Percentiles rank a stretch among this genome's conserved stretches.
Evolutionary conservation across 2,329 filamentous ascomycete genomes (phyloP).

Genomic region (Biscogniauxia mediterranea): DNA sequence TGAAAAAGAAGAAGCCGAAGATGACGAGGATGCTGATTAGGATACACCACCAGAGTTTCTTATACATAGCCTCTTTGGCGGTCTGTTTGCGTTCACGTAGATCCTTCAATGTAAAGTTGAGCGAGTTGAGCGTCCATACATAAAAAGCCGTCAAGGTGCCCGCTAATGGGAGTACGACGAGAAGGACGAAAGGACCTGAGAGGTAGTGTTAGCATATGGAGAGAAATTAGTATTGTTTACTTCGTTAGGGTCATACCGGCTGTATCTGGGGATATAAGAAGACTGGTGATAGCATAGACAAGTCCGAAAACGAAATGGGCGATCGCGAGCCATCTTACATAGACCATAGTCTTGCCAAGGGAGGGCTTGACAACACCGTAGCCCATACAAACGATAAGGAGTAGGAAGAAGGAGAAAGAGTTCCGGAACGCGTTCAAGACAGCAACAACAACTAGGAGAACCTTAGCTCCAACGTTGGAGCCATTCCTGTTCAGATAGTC

Average conservation of each 20-base stretch:
- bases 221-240: neutral
- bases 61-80: constrained; percentile 93
- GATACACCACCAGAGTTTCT: constrained; percentile 98
- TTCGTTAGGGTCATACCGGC: constrained; percentile 52
- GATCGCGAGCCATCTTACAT: constrained; percentile 84
- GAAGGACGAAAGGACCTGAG: constrained; percentile 77
- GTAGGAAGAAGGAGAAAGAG: constrained; percentile 96
- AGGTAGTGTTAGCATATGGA: constrained; percentile 16
- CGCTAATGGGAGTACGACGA: constrained; percentile 89
- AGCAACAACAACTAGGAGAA: constrained; percentile 86
- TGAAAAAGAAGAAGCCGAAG: constrained; percentile 98
- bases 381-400: constrained; percentile 98
- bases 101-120: constrained; percentile 94
- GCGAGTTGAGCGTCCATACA: constrained; percentile 95
- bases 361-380: constrained; percentile 96
- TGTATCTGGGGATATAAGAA: constrained; percentile 84
- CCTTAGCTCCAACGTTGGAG: constrained; percentile 77
- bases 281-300: constrained; percentile 85
- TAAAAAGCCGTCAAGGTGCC: constrained; percentile 95
- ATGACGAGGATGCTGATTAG: constrained; percentile 89
- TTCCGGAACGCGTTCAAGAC: constrained; percentile 91
- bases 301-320: constrained; percentile 94
- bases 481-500: constrained; percentile 93
- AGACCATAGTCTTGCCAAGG: constrained; percentile 90
- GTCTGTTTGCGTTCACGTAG: constrained; percentile 92